Evolutionary conservation across 2,329 filamentous ascomycete genomes (phyloP).

Genomic region (Colletotrichum musicola): DNA sequence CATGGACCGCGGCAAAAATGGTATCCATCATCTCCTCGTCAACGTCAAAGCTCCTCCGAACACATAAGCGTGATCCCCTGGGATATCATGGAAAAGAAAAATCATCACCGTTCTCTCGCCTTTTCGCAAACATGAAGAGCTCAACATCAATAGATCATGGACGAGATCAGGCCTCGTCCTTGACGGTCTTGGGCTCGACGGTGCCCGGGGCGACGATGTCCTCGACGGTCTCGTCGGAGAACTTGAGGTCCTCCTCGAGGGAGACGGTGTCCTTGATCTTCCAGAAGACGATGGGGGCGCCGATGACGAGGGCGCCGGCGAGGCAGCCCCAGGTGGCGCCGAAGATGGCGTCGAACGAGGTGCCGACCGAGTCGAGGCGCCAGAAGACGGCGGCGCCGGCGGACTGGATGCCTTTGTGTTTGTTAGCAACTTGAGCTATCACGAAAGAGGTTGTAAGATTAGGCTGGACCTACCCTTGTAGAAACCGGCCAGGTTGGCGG

Average conservation of each 20-base stretch:
- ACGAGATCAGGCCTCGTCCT: conserved; percentile 18
- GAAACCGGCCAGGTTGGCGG: conserved; percentile 91
- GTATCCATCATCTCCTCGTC: conserved; percentile 23
- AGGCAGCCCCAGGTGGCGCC: conserved; percentile 80
- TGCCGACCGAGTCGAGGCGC: conserved; percentile 73
- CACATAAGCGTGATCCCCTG: not conserved
- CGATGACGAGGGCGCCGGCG: conserved; percentile 78
- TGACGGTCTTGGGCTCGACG: conserved; percentile 14
- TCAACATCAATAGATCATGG: not conserved
- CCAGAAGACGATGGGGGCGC: conserved; percentile 81
- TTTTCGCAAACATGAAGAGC: not conserved
- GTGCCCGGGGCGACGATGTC: conserved; percentile 68
- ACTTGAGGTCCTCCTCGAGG: conserved; percentile 85
- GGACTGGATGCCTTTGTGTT: conserved; percentile 75
- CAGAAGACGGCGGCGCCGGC: conserved; percentile 83
- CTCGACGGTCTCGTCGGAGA: conserved; percentile 83
- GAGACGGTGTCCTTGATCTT: conserved; percentile 86
- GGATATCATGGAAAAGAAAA: conserved; percentile 17
- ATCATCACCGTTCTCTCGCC: not conserved
- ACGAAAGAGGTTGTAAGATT: too few relatives aligned
- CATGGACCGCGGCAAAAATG: conserved; percentile 3
- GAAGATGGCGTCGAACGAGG: conserved; percentile 79
- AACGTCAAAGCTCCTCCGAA: not conserved
- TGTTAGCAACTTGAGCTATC: too few relatives aligned
- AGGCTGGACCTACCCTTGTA: conserved; percentile 75